These are phyloP conservation scores for Crithidia mellificae DNA, from an alignment of 208 protist species.

Conservation along the genomic window DNA sequence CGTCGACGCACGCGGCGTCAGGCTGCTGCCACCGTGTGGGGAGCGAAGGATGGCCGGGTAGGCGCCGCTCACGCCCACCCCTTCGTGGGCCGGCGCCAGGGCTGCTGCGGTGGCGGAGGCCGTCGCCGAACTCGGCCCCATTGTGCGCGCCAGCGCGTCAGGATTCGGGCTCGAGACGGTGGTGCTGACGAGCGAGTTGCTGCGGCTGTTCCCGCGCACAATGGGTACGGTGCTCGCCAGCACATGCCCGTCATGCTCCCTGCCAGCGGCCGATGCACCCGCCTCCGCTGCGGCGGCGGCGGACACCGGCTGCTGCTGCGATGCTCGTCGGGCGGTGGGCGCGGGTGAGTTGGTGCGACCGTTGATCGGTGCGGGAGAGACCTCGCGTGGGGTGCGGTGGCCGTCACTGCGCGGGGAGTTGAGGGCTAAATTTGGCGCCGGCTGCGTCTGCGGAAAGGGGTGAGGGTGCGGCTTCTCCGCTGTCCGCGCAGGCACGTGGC, in stretches of 20 bases:
- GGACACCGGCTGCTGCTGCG: not conserved
- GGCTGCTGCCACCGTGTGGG: not conserved
- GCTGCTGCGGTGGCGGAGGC: not conserved
- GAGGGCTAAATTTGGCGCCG: not conserved
- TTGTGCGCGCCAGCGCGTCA: slow-evolving; percentile 1
- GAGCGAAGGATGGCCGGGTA: not conserved
- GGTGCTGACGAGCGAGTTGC: slow-evolving; percentile 3
- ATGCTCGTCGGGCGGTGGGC: not conserved
- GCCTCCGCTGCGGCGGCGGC: not conserved
- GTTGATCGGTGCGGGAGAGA: slow-evolving; percentile 5
- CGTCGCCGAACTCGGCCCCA: not conserved
- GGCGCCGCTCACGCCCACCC: not conserved
- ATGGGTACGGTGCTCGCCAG: slow-evolving; percentile 19
- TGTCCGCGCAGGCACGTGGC: not conserved
- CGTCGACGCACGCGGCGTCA: slow-evolving; percentile 3
- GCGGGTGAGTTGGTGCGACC: slow-evolving; percentile 5
- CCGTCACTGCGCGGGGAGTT: not conserved
- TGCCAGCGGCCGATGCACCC: not conserved
- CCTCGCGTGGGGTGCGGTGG: slow-evolving; percentile 9
- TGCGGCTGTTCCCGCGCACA: slow-evolving; percentile 19
- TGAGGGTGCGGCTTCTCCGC: not conserved
- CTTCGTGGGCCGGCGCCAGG: not conserved
- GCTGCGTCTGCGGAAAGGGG: slow-evolving; percentile 3
- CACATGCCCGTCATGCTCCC: not conserved
- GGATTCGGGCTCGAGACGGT: not conserved